A percentile compares a stretch with the other conserved stretches of the same genome.
phyloP scores from a whole-genome alignment of 495 filamentous ascomycete species.

The Trichoderma asperelloides region DNA sequence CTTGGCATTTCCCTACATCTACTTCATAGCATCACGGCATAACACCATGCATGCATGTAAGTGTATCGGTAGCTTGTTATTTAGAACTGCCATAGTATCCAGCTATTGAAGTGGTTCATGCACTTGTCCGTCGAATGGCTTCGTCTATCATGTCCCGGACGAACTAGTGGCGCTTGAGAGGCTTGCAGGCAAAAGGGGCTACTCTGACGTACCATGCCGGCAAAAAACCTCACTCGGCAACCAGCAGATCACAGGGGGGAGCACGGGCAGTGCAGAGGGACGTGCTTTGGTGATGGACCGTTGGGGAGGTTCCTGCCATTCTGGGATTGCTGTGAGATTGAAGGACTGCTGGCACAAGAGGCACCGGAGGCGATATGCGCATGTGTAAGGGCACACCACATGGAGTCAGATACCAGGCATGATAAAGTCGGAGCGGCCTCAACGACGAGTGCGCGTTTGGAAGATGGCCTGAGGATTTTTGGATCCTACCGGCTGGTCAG shows the following conservation, averaged over 20 bases:
- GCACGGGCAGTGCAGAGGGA: neutral
- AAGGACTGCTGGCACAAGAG: neutral
- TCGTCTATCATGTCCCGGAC: neutral
- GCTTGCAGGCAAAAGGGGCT: neutral
- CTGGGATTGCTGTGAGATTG: neutral
- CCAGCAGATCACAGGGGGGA: slow-evolving; percentile 7
- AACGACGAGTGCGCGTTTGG: neutral
- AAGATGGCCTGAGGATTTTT: neutral
- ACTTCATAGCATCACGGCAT: too few species aligned
- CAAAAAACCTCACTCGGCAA: slow-evolving; percentile 4
- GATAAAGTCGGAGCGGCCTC: neutral
- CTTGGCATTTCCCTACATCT: too few species aligned
- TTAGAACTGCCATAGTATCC: too few species aligned
- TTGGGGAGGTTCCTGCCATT: neutral
- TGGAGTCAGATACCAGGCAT: neutral
- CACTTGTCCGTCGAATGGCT: too few species aligned
- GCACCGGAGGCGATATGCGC: neutral
- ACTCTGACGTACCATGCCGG: neutral
- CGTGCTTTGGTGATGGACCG: neutral
- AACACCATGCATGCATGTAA: too few species aligned
- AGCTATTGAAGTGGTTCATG: too few species aligned
- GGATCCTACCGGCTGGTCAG: neutral
- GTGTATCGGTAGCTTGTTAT: too few species aligned
- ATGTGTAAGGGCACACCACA: neutral
- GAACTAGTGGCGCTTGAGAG: neutral